Evolutionary conservation across 1,139 yeast species (phyloP), one percentile per base, ranked within the genome.

Genomic region (Geotrichum aggregatum): DNA sequence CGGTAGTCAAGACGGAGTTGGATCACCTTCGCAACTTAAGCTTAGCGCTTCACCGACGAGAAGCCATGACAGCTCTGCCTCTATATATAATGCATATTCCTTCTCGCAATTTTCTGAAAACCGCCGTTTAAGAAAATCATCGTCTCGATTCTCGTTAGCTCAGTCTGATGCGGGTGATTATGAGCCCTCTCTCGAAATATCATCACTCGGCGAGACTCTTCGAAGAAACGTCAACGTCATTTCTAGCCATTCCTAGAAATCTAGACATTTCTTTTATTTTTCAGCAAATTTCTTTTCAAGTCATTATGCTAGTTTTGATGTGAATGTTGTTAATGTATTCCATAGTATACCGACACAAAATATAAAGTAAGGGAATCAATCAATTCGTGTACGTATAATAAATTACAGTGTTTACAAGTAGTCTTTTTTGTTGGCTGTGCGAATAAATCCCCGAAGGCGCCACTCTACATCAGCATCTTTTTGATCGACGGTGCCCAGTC

Each of bases 381-480:
- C 28, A 24, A 5, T 24, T 24, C 8, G 28, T 5, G 8, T 24
- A 8, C 5, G 28, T 24, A 24, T 24, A 40, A 21, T 43, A 43
- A 33, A 16, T 33, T 43, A 33, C 16, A 26, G 33, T 44, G 19
- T 2, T 56, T 66, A 72, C 56, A 92, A 74, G 67, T 91, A 89
- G 67, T 89, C 94, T 74, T 92, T 92, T 71, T 96, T 83, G 70
- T 85, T 89, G 22, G 96, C 98, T 31, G 98, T 92, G 66, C 98
- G 79, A 50, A 89, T 88, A 63, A 91, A 92, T 62, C 97, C 82
- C 69, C 95, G 80, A 62, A 87, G 74, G 73, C 87, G 88, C 98
- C 98, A 92, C 70, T 92, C 99, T 30, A 88, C 82, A 64, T 92
- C 98, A n/a, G 97, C 96, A 69, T 94, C 98, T 71, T 87, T 87